Evolutionary conservation across 441 rosid genomes (phyloP).

Genomic region (Corymbia calophylla): DNA sequence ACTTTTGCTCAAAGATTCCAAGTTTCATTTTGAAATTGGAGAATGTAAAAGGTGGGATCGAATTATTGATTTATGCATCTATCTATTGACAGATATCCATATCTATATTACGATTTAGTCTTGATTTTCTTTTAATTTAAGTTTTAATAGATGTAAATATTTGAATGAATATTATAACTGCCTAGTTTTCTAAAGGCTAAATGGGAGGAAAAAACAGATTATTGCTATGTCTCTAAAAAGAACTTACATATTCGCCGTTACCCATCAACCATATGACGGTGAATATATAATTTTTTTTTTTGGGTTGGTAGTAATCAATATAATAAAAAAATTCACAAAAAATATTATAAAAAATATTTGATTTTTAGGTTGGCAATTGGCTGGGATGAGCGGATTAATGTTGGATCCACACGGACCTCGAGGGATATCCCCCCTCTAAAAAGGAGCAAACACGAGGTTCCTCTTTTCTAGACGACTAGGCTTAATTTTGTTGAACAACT

Average conservation of each 20-base stretch:
- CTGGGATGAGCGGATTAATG: background rate
- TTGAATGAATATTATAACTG: background rate
- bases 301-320: background rate
- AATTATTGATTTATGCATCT: background rate
- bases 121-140: background rate
- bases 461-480: background rate
- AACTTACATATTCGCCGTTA: background rate
- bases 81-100: background rate
- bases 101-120: background rate
- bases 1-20: background rate
- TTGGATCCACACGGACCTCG: background rate
- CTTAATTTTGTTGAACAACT: background rate
- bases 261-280: background rate
- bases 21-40: background rate
- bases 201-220: background rate
- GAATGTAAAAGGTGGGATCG: background rate
- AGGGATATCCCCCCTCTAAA: background rate
- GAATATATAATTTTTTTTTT: background rate
- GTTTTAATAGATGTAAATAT: too few relatives aligned
- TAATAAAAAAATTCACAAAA: too few relatives aligned
- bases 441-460: background rate
- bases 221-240: background rate
- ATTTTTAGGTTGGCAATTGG: background rate
- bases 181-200: background rate
- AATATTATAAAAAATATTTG: background rate